These are phyloP conservation scores for Lecanicillium sp. DNA, from an alignment of 2,329 filamentous ascomycete genomes.

Conservation along the genomic window DNA sequence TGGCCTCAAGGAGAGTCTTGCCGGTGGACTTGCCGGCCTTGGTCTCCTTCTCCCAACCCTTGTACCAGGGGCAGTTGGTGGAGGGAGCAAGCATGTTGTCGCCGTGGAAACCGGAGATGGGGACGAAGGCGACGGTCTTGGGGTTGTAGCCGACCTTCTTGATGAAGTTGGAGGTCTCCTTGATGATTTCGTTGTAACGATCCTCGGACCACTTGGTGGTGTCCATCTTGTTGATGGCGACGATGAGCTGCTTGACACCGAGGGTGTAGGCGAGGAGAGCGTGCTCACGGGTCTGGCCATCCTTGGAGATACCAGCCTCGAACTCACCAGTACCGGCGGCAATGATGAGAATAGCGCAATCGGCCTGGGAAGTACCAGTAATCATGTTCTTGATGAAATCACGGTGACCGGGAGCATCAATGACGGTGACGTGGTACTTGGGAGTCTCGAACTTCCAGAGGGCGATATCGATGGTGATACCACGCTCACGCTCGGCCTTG, in stretches of 20 bases:
- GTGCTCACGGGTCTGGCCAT: constrained; percentile 99
- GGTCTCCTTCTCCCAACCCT: constrained; percentile 98
- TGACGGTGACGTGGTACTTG: constrained; percentile 97
- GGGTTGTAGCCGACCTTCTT: constrained; percentile 99
- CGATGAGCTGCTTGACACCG: constrained; percentile 99
- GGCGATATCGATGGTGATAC: constrained; percentile 99
- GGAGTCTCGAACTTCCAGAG: constrained; percentile 99
- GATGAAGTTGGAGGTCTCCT: constrained; percentile 99
- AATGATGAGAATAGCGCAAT: constrained; percentile 99
- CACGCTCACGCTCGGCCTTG: constrained; percentile 99
- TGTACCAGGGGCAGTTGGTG: constrained; percentile 99
- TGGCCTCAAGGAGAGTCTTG: constrained; percentile 99
- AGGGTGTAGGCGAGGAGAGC: constrained; percentile 99
- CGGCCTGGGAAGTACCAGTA: constrained; percentile 99
- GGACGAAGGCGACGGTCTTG: constrained; percentile 96
- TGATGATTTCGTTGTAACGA: constrained; percentile 98
- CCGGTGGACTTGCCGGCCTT: constrained; percentile 81
- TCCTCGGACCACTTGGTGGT: constrained; percentile 96
- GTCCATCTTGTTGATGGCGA: constrained; percentile 99
- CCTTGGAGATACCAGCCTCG: constrained; percentile 99
- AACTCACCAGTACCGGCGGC: constrained; percentile 99
- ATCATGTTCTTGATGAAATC: constrained; percentile 99
- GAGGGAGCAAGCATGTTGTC: constrained; percentile 97
- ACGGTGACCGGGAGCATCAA: constrained; percentile 98
- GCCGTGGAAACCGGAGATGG: constrained; percentile 99